Percentiles rank a stretch among this genome's conserved stretches.
Conservation (phyloP, 257 asterid genomes). For the Henckelia pumila region DNA sequence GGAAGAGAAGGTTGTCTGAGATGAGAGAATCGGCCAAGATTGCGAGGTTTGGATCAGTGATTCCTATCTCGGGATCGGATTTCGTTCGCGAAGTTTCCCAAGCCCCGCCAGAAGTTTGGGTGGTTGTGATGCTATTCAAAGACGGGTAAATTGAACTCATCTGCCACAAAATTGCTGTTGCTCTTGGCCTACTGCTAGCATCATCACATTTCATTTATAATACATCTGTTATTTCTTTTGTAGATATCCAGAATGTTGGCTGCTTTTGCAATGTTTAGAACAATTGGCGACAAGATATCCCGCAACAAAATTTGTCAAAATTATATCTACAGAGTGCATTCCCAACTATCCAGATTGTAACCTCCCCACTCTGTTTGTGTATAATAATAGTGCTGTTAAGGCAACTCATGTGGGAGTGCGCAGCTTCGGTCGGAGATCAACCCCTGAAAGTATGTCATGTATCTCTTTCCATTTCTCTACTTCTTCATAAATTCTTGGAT, state of each 20-base stretch:
- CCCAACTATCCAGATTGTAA: constrained; percentile 92
- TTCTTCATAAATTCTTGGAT: not conserved
- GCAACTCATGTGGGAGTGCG: constrained; percentile 74
- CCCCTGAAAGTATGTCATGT: constrained; percentile 71
- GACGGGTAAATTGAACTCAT: constrained; percentile 60
- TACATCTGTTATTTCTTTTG: not conserved
- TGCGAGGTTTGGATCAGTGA: constrained; percentile 79
- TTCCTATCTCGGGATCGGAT: constrained; percentile 93
- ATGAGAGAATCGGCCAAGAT: constrained; percentile 77
- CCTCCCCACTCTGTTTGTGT: constrained; percentile 86
- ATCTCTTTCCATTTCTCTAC: constrained; percentile 8
- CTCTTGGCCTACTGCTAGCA: constrained; percentile 7
- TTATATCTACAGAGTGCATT: constrained; percentile 91
- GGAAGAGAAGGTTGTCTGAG: constrained; percentile 89
- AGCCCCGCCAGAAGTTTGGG: constrained; percentile 93
- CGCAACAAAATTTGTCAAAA: constrained; percentile 88
- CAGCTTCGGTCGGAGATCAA: constrained; percentile 91
- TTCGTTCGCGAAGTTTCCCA: constrained; percentile 96
- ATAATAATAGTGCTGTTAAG: constrained; percentile 79
- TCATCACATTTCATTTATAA: not conserved
- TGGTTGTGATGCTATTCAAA: constrained; percentile 76
- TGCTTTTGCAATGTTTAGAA: constrained; percentile 82
- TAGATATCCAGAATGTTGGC: constrained; percentile 66
- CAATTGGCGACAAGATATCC: constrained; percentile 76
- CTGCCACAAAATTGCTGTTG: not conserved